These are phyloP conservation scores for Gossypium turneri DNA, from an alignment of 345 rosid genomes.

Conservation along the genomic window DNA sequence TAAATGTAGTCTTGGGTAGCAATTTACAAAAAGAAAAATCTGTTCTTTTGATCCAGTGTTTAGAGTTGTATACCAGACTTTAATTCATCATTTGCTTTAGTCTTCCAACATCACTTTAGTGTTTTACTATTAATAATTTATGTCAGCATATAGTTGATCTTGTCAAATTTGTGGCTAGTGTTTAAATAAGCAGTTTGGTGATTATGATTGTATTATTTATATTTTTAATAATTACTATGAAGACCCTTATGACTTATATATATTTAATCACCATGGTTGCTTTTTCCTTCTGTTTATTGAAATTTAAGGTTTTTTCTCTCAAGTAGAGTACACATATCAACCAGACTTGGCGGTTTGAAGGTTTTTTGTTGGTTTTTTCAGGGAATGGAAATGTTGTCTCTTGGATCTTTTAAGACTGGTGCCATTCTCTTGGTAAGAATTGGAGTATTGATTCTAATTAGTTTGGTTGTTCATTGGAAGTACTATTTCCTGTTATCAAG, in stretches of 20 bases:
- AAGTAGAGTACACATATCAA: not conserved
- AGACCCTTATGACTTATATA: not conserved
- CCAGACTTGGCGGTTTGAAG: not conserved
- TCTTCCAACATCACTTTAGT: not conserved
- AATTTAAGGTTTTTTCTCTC: not conserved
- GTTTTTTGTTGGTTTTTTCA: conserved; percentile 24
- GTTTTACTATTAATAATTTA: not conserved
- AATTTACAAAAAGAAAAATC: not conserved
- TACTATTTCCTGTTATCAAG: not conserved
- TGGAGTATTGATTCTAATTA: conserved; percentile 5
- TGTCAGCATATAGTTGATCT: not conserved
- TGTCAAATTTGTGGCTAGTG: not conserved
- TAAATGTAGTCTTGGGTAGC: not conserved
- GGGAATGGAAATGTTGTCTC: conserved; percentile 99
- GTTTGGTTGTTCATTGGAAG: not conserved
- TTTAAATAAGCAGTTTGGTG: not conserved
- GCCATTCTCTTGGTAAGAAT: conserved; percentile 84
- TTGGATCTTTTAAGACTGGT: conserved; percentile 95
- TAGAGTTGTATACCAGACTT: not conserved
- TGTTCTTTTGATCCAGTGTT: not conserved
- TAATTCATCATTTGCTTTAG: not conserved
- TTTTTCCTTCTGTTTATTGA: not conserved
- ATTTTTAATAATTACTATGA: not conserved
- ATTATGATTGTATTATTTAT: not conserved
- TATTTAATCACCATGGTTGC: not conserved